phyloP scores from a whole-genome alignment of 306 rosid genomes.

The Purshia tridentata region DNA sequence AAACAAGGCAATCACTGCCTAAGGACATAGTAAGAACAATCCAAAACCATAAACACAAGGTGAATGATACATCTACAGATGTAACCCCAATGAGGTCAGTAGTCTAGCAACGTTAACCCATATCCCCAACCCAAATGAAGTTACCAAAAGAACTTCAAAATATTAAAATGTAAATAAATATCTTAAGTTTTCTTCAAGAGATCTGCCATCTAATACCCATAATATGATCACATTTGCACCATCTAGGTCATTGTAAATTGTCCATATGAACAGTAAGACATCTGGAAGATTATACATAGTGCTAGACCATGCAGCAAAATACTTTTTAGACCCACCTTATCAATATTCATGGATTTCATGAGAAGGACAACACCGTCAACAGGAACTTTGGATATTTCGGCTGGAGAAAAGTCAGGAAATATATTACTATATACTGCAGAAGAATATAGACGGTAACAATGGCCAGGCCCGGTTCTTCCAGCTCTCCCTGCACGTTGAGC shows the following conservation, averaged over 20 bases:
- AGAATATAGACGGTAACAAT: constrained; percentile 86
- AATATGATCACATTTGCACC: background rate
- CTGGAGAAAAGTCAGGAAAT: constrained; percentile 65
- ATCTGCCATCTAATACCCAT: background rate
- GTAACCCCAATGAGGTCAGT: background rate
- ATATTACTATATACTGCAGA: constrained; percentile 71
- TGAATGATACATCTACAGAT: constrained; percentile 8
- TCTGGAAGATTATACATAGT: constrained; percentile 14
- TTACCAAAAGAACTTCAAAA: background rate
- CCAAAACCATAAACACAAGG: constrained; percentile 16
- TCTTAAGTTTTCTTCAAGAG: background rate
- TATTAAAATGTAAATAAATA: background rate
- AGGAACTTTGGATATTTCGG: constrained; percentile 83
- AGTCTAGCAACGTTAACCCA: background rate
- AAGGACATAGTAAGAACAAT: constrained; percentile 4
- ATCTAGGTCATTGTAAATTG: background rate
- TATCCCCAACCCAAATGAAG: background rate
- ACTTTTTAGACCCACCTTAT: constrained; percentile 48
- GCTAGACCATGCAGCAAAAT: constrained; percentile 10
- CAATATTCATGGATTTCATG: constrained; percentile 81
- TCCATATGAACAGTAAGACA: background rate
- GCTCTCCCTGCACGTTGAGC: constrained; percentile 91
- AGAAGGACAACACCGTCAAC: constrained; percentile 82
- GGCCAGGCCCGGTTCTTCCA: constrained; percentile 94
- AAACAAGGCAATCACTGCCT: constrained; percentile 13